phyloP scores from a whole-genome alignment of 371 early-diverging fungal genomes.

The Apophysomyces trapeziformis region DNA sequence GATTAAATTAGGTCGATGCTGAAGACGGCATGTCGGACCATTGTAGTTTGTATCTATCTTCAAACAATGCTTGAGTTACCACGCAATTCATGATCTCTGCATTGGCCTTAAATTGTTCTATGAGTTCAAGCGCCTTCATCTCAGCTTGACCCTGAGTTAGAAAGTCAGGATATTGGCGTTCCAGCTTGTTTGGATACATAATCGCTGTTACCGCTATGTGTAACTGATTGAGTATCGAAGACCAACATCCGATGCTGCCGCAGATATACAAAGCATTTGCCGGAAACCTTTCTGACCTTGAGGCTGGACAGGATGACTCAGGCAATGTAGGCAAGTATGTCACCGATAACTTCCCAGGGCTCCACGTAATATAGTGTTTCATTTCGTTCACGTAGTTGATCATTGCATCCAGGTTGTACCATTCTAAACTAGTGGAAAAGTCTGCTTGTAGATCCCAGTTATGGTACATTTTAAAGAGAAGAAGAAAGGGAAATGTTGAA shows the following conservation, averaged over 20 bases:
- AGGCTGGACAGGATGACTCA: slow-evolving; percentile 10
- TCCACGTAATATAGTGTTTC: background rate
- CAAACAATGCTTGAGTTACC: slow-evolving; percentile 15
- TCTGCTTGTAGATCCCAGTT: slow-evolving; percentile 2
- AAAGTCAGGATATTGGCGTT: slow-evolving; percentile 12
- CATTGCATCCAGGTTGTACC: slow-evolving; percentile 13
- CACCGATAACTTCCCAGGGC: slow-evolving; percentile 11
- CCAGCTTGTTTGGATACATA: slow-evolving; percentile 15
- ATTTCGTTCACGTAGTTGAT: slow-evolving; percentile 13
- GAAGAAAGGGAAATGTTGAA: background rate
- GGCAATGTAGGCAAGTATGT: slow-evolving; percentile 8
- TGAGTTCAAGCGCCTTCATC: background rate
- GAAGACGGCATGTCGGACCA: slow-evolving; percentile 4
- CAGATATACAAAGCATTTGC: slow-evolving; percentile 16
- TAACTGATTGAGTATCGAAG: background rate
- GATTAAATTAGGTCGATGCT: background rate
- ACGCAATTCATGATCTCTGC: slow-evolving; percentile 11
- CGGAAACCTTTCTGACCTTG: slow-evolving; percentile 10
- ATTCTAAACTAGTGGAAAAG: background rate
- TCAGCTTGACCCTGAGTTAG: slow-evolving; percentile 18
- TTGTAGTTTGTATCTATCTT: slow-evolving; percentile 16
- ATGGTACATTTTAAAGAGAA: slow-evolving; percentile 10
- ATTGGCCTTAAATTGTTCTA: background rate
- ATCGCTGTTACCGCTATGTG: background rate
- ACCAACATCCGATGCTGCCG: slow-evolving; percentile 17